Base-by-base conservation (phyloP, 75 land plant species). In the Cryptomeria japonica region DNA sequence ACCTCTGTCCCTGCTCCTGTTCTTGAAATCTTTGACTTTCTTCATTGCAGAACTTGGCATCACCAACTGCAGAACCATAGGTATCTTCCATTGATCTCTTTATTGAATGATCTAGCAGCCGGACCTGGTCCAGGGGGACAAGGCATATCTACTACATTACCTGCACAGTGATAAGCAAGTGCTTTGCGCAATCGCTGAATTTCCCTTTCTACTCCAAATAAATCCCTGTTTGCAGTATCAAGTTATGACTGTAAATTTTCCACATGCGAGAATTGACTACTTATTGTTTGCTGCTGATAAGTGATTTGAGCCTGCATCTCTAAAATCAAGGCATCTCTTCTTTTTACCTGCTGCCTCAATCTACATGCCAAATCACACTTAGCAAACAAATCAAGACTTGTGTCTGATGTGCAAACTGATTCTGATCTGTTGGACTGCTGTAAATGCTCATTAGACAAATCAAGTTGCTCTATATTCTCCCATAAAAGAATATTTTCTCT, bases 321-420 rank as follows among this genome's bases (percentile, higher is more conserved):
- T 56, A 94, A 72, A 32, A 96, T 95, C 98, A 95, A 91, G 16
- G 92, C 98, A 87, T 96, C 98, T 86, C 98, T 91, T 86, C 93
- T 95, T 90, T 92, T 93, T 64, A 96, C 73, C 84, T 96, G 98
- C 76, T 92, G 93, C 64, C 98, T 89, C 87, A 96, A 87, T 88
- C 93, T 94, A 12, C 91, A 93, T 58, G 95, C 89, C 49, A 95
- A 93, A 86, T 95, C 97, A 28, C 94, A 89, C 84, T 93, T 96
- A 88, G 87, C 90, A 89, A 87, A 93, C n/a, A 92, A 83, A 28
- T 94, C 97, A 44, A 96, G 93, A 39, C 96, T 95, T 83, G 94
- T 91, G 53, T 94, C 98, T 84, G 96, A 94, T 19, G 91, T 89
- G 75, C 91, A 93, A 5, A 94, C 92, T 0, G 96, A 93, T 36